phyloP scores from a whole-genome alignment of 2,329 filamentous ascomycete species.

The Sporothrix brunneoviolacea region DNA sequence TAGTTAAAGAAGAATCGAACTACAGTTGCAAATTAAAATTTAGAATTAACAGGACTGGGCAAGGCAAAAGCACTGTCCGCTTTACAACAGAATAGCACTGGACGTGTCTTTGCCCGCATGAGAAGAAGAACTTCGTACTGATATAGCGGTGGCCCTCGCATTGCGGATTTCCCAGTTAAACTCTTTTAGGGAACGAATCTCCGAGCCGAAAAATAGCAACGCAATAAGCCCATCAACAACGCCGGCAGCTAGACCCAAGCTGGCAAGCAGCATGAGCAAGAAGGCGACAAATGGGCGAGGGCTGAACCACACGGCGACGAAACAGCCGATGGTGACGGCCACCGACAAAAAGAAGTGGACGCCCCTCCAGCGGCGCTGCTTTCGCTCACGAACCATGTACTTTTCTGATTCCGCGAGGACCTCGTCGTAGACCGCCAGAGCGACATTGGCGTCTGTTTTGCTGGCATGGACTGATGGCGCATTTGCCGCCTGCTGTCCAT shows the following conservation, averaged over 20 bases:
- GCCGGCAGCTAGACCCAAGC: slow-evolving; percentile 68
- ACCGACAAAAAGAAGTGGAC: slow-evolving; percentile 67
- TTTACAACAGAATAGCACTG: too few species aligned
- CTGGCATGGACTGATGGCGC: neutral
- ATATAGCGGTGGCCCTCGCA: slow-evolving; percentile 42
- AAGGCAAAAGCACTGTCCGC: too few species aligned
- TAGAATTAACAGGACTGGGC: too few species aligned
- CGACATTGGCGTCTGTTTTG: neutral
- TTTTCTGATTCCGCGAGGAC: slow-evolving; percentile 63
- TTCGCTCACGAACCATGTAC: slow-evolving; percentile 64
- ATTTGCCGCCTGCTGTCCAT: too few species aligned
- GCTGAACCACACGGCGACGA: slow-evolving; percentile 81
- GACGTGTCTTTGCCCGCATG: too few species aligned
- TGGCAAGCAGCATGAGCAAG: slow-evolving; percentile 70
- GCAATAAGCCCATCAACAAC: slow-evolving; percentile 81
- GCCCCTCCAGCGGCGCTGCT: slow-evolving; percentile 65
- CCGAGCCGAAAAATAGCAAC: slow-evolving; percentile 76
- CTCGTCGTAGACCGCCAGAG: slow-evolving; percentile 43
- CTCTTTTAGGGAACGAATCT: slow-evolving; percentile 76
- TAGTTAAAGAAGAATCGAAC: neutral
- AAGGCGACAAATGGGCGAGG: slow-evolving; percentile 66
- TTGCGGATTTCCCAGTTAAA: slow-evolving; percentile 89
- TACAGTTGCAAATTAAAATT: too few species aligned
- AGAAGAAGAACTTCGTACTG: neutral
- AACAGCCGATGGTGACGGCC: slow-evolving; percentile 62